Conservation (phyloP, 1,284 basidiomycete species). For the Ustilago curta region DNA sequence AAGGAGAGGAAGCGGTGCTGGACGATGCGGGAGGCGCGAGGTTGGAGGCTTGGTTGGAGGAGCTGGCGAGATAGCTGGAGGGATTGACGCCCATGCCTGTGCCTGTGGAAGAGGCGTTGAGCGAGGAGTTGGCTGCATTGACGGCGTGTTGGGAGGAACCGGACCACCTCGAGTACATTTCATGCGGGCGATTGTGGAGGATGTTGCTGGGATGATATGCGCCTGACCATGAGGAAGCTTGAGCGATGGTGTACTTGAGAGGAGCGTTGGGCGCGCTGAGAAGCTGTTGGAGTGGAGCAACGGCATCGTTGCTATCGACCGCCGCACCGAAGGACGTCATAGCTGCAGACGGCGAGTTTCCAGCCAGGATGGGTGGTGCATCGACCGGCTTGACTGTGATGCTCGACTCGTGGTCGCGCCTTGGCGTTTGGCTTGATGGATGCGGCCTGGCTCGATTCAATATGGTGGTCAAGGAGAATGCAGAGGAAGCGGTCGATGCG, state of each 20-base stretch:
- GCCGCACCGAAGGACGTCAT: slow-evolving; percentile 12
- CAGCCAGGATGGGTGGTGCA: too few species aligned
- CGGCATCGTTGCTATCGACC: slow-evolving; percentile 20
- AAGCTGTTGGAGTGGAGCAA: slow-evolving; percentile 37
- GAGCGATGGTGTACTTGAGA: slow-evolving; percentile 49
- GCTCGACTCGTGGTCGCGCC: too few species aligned
- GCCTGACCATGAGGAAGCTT: slow-evolving; percentile 64
- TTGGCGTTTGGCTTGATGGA: too few species aligned
- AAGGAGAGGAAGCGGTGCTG: slow-evolving; percentile 25
- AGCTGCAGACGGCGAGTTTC: neutral
- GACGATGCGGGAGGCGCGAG: slow-evolving; percentile 24
- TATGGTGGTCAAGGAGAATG: too few species aligned
- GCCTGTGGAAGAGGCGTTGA: slow-evolving; percentile 23
- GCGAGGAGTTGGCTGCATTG: slow-evolving; percentile 22
- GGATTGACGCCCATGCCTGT: slow-evolving; percentile 32
- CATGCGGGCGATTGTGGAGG: slow-evolving; percentile 54
- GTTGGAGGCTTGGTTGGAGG: slow-evolving; percentile 15
- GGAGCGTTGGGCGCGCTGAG: slow-evolving; percentile 30
- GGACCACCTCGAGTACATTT: slow-evolving; percentile 61
- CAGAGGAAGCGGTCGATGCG: too few species aligned
- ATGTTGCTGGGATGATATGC: slow-evolving; percentile 64
- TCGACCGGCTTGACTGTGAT: neutral
- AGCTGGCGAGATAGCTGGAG: slow-evolving; percentile 19
- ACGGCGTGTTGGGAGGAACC: slow-evolving; percentile 44
- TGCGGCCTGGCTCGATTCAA: too few species aligned